Evolutionary conservation across 106 monocot species (phyloP).

Genomic region (Hemerocallis citrina): DNA sequence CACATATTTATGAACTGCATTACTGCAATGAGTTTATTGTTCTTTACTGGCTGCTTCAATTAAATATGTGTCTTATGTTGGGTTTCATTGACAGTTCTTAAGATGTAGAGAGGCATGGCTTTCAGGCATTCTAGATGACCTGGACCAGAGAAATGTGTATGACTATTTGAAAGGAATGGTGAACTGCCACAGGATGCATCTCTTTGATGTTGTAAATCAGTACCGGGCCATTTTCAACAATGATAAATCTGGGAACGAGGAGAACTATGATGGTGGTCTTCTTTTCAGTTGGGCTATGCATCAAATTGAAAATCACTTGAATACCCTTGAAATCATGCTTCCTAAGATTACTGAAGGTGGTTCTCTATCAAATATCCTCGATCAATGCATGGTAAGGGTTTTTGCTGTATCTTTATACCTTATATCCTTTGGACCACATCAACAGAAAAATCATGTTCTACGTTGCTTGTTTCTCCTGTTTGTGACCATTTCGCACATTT

Average conservation of each 20-base stretch:
- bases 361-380: conserved; percentile 78
- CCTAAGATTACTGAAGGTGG: conserved; percentile 87
- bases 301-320: conserved; percentile 78
- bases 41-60: too few relatives aligned
- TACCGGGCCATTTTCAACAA: conserved; percentile 92
- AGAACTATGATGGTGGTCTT: conserved; percentile 93
- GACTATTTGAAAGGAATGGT: conserved; percentile 94
- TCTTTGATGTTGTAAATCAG: conserved; percentile 97
- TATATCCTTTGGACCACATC: background rate
- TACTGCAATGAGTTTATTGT: too few relatives aligned
- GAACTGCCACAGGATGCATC: conserved; percentile 77
- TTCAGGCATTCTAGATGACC: conserved; percentile 80
- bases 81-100: conserved; percentile 52
- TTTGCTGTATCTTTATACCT: background rate
- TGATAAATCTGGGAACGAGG: conserved; percentile 87
- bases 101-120: conserved; percentile 99
- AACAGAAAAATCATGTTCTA: background rate
- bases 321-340: conserved; percentile 79
- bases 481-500: background rate
- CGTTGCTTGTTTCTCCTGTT: background rate
- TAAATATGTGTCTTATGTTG: background rate
- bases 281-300: conserved; percentile 99
- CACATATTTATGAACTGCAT: too few relatives aligned
- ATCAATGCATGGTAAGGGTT: conserved; percentile 90
- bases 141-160: conserved; percentile 89